A percentile compares a stretch with the other conserved stretches of the same genome.
phyloP scores from a whole-genome alignment of 2,329 filamentous ascomycete genomes.

The Rhynchosporium secalis region DNA sequence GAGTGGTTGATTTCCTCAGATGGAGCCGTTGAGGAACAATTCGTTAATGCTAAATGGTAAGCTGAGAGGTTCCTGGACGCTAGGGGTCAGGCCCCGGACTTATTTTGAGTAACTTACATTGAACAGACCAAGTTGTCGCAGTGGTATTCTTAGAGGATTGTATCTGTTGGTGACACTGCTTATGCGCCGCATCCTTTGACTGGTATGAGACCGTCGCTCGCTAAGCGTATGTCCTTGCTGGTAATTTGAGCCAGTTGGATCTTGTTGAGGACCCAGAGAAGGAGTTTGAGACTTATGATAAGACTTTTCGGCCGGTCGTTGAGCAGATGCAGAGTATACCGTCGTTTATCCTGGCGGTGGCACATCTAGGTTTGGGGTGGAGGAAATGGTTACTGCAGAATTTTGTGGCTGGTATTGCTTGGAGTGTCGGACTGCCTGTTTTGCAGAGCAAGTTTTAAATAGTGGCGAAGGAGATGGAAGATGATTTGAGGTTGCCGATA shows the following conservation, averaged over 20 bases:
- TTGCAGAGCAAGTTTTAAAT: neutral
- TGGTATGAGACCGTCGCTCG: constrained; percentile 52
- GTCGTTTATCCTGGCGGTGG: constrained; percentile 1
- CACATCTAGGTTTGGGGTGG: constrained; percentile 10
- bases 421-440: neutral
- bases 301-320: neutral
- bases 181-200: constrained; percentile 50
- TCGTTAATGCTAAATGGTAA: neutral
- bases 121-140: constrained; percentile 45
- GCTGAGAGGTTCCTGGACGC: neutral
- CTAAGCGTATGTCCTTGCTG: constrained; percentile 55
- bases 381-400: constrained; percentile 16
- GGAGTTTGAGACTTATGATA: constrained; percentile 40
- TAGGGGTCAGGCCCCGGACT: neutral
- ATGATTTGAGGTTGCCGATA: neutral
- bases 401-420: neutral
- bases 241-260: constrained; percentile 44
- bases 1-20: neutral
- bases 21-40: neutral
- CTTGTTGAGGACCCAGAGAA: constrained; percentile 35
- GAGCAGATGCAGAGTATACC: neutral
- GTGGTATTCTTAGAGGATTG: constrained; percentile 48
- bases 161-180: constrained; percentile 54
- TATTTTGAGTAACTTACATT: neutral
- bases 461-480: neutral